Evolutionary conservation across 345 rosid species (phyloP), one percentile per base, ranked within the genome.

Genomic region (Garcia nutans): DNA sequence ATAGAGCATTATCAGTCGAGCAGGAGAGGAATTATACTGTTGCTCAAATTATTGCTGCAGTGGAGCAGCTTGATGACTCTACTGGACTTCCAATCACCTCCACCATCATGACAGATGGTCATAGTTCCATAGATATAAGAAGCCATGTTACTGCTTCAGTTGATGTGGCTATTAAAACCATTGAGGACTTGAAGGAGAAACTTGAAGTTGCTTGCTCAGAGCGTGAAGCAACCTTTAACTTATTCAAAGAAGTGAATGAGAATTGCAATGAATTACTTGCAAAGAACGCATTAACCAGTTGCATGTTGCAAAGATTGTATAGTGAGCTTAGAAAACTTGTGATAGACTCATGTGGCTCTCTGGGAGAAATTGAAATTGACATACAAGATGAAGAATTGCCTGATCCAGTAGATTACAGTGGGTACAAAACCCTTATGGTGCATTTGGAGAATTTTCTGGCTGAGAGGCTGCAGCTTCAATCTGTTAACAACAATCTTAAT

Each of bases 401-500:
- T 81, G 88, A 88, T 81, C 85, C 84, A 71, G 24, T 85, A 65
- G 83, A 87, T 78, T 84, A 85, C 72, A 74, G 59, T 71, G 79
- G 76, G 24, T 91, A 78, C 79, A 83, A 84, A 69, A 55, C 61
- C 65, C 76, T 93, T 61, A 20, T 89, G 76, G 92, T 85, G 69
- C 84, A 82, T 78, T 81, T 90, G 85, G 84, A 76, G 69, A 83
- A 66, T 57, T 76, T 82, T 87, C 71, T 87, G 77, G 83, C 81
- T 72, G 90, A 90, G 86, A 89, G 86, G 83, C 82, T 78, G 73
- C 83, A 84, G 71, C 89, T 91, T 76, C 89, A 78, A 77, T 78
- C 89, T 71, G 82, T 79, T 67, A 86, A 88, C 74, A 79, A 74
- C 56, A 74, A 87, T 74, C 94, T 96, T 65, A 87, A 82, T 75